Evolutionary conservation across 306 rosid genomes (phyloP).

Genomic region (Albizia julibrissin): DNA sequence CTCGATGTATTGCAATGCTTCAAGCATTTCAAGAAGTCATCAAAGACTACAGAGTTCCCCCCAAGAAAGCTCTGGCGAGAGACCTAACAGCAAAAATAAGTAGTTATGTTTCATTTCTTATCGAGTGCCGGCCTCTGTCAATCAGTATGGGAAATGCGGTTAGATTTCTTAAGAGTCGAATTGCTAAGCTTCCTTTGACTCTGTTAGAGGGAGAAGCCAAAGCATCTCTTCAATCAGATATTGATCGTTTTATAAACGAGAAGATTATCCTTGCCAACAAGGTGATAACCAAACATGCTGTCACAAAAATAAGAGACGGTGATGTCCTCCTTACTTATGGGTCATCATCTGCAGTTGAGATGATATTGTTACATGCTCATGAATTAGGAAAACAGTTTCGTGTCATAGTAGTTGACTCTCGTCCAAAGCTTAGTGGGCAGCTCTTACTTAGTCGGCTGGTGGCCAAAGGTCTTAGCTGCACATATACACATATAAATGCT

Average conservation of each 20-base stretch:
- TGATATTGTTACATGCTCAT: slow-evolving; percentile 56
- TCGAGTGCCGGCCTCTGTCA: slow-evolving; percentile 63
- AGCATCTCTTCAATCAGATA: slow-evolving; percentile 47
- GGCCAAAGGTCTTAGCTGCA: slow-evolving; percentile 62
- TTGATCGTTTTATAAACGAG: slow-evolving; percentile 59
- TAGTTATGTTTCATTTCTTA: slow-evolving; percentile 62
- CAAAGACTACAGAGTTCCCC: slow-evolving; percentile 57
- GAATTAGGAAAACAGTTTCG: slow-evolving; percentile 60
- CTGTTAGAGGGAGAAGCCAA: slow-evolving; percentile 62
- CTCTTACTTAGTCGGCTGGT: slow-evolving; percentile 56
- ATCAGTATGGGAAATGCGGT: slow-evolving; percentile 73
- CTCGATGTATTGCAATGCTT: slow-evolving; percentile 65
- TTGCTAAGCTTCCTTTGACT: slow-evolving; percentile 55
- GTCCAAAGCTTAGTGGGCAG: slow-evolving; percentile 60
- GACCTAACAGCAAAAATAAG: slow-evolving; percentile 57
- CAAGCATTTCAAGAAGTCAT: slow-evolving; percentile 64
- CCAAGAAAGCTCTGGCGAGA: slow-evolving; percentile 50
- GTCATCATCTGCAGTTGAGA: slow-evolving; percentile 56
- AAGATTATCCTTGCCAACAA: slow-evolving; percentile 60
- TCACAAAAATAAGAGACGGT: slow-evolving; percentile 62
- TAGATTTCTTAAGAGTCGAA: slow-evolving; percentile 58
- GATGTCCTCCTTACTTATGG: slow-evolving; percentile 66
- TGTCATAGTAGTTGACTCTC: slow-evolving; percentile 61
- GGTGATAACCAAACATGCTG: slow-evolving; percentile 63
- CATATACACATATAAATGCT: slow-evolving; percentile 60